Evolutionary conservation across 345 rosid species (phyloP), one percentile per base, ranked within the genome.

Genomic region (Geranium brycei): DNA sequence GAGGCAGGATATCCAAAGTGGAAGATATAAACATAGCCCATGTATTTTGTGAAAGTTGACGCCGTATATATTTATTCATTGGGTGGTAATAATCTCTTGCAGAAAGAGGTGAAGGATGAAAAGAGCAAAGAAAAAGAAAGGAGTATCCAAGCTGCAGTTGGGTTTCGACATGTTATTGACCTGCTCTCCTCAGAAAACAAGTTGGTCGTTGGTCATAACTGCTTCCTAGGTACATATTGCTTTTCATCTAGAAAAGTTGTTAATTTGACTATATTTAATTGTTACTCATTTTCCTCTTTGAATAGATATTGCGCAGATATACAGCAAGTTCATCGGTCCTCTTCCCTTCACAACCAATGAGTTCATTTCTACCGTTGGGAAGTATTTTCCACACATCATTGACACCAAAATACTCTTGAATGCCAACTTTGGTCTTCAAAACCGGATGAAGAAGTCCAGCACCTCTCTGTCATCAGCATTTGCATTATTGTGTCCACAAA

Each of bases 191-290:
- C 91, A 0, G 91, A 83, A 69, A 38, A 82, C 68, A 93, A 88
- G 87, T 82, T 88, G 78, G 81, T 93, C 56, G 87, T 93, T 60
- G 96, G 99, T 72, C 96, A 93, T 71, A 90, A 93, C 76, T 93
- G 96, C 71, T 81, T 93, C 77, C 79, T 93, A 17, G 97, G 97
- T 92, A 83, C 63, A 76, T 67, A 58, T 73, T 53, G 61, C 15
- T 0, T 11, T 71, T 63, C n/a, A 31, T 35, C 41, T 3, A 4
- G 10, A 35, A 35, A 35, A 35, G 41, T 4, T 35, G 3, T 35
- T 35, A 35, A 4, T 35, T 35, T 35, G 41, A 35, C 41, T 35
- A 35, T 35, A 35, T 35, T 35, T 35, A 35, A 35, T 7, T 1
- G 41, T 35, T 35, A 4, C 41, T 35, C 10, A 78, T 63, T 62